Conservation (phyloP, 495 filamentous ascomycete genomes). For the Penicillium angulare region DNA sequence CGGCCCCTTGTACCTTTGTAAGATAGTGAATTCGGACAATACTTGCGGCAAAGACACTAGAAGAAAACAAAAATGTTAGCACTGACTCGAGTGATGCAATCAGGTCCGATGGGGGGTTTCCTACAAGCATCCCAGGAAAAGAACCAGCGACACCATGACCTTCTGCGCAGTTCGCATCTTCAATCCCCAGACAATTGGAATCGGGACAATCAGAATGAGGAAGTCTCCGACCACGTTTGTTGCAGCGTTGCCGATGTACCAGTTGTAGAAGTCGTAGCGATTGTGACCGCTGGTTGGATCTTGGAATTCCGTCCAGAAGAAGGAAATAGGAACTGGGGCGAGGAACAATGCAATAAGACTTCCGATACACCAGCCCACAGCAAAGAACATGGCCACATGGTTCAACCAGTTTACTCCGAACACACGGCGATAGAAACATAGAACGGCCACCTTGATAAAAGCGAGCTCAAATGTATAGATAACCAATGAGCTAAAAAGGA, state of each 20-base stretch:
- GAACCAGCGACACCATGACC: constrained; percentile 45
- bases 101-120: background rate
- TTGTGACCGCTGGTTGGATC: constrained; percentile 4
- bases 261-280: constrained; percentile 19
- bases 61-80: background rate
- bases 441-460: constrained; percentile 19
- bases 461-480: constrained; percentile 19
- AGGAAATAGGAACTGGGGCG: constrained; percentile 13
- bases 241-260: constrained; percentile 41
- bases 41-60: constrained; percentile 22
- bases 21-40: constrained; percentile 27
- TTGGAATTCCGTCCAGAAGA: constrained; percentile 16
- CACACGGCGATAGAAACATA: constrained; percentile 27
- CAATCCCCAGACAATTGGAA: constrained; percentile 42
- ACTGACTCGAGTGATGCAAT: background rate
- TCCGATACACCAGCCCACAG: constrained; percentile 10
- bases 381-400: constrained; percentile 7
- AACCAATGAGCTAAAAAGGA: constrained; percentile 15
- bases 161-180: constrained; percentile 45
- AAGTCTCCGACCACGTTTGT: constrained; percentile 54
- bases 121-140: constrained; percentile 45
- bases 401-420: constrained; percentile 18
- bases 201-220: constrained; percentile 50
- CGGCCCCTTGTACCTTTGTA: constrained; percentile 19
- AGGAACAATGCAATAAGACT: constrained; percentile 16